Base-by-base conservation (phyloP, 352 stramenopile species). In the Hyaloperonospora brassicae region DNA sequence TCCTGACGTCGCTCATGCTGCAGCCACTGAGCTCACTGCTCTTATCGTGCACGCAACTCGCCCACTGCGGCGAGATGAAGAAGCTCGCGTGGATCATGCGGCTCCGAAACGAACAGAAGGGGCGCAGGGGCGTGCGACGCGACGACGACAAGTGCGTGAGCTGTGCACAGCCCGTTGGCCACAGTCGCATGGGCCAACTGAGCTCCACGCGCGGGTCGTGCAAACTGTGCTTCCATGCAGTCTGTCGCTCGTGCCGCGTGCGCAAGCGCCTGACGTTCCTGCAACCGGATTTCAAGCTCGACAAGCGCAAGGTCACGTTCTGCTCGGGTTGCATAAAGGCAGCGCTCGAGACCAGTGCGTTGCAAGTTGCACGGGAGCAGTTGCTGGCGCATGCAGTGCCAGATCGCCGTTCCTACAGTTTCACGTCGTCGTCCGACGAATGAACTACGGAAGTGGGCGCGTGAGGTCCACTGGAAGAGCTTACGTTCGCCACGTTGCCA, bases 271-370 rank as follows among this genome's bases (percentile, higher is more conserved):
- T 80, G 13, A 69, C 57, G 10, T 77, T 76, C 40, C 64, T 76
- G 42, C 57, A 63, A 2, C 56, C 49, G 22, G 60, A 75, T 25
- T 49, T 70, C 1, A 58, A 70, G 34, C 64, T 73, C 31, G 49
- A 71, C 30, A 64, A 77, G 59, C 68, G 69, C 23, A 71, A 72
- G 47, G 55, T 80, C 23, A 66, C 62, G 38, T 77, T 80, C 41
- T 80, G 68, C 38, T 54, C 65, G 13, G 62, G 62, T 47, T 80
- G 70, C 48, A 66, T 77, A 36, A 72, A 64, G 50, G 66, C 72
- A 22, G 59, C 59, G 5, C 45, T 72, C 7, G 22, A 49, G 3
- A 47, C 66, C 14, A 62, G 59, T 40, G 67, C 69, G 1, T 22
- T 68, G 47, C 54, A 66, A 42, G 64, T 72, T 24, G 64, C 64